These are phyloP conservation scores for Lepiota subincarnata DNA, from an alignment of 768 basidiomycete genomes.

Conservation along the genomic window DNA sequence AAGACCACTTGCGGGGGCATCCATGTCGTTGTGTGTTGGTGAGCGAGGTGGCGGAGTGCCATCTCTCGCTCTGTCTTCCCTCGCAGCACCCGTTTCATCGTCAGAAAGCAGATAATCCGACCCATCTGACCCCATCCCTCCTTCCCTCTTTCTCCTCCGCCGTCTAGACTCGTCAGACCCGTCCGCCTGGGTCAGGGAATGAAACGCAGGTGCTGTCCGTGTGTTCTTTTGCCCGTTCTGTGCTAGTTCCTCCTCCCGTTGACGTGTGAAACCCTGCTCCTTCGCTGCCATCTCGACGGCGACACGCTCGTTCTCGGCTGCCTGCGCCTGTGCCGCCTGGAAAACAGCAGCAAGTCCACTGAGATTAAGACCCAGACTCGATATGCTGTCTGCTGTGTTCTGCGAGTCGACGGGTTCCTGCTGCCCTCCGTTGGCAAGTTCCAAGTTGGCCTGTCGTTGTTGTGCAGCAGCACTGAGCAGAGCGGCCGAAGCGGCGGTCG, in stretches of 20 bases:
- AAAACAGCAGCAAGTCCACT: conserved; percentile 73
- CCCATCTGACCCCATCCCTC: conserved; percentile 42
- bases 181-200: conserved; percentile 65
- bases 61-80: conserved; percentile 30
- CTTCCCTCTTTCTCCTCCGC: conserved; percentile 27
- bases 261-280: conserved; percentile 38
- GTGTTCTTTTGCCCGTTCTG: conserved; percentile 52
- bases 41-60: conserved; percentile 26
- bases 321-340: conserved; percentile 70
- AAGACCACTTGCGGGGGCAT: conserved; percentile 30
- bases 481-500: conserved; percentile 63
- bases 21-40: conserved; percentile 29
- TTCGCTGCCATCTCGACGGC: conserved; percentile 36
- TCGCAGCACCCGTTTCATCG: conserved; percentile 40
- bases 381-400: conserved; percentile 27
- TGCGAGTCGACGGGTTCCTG: conserved; percentile 25
- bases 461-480: conserved; percentile 63
- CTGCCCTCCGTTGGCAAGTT: conserved; percentile 26
- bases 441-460: conserved; percentile 51
- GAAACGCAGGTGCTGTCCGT: conserved; percentile 72
- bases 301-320: conserved; percentile 40
- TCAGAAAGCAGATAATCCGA: conserved; percentile 55
- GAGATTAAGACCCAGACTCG: conserved; percentile 52
- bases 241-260: conserved; percentile 39
- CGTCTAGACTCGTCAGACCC: conserved; percentile 23